Evolutionary conservation across 352 stramenopile species (phyloP), one percentile per base, ranked within the genome.

Genomic region (Globisporangium rhizosaccharum): DNA sequence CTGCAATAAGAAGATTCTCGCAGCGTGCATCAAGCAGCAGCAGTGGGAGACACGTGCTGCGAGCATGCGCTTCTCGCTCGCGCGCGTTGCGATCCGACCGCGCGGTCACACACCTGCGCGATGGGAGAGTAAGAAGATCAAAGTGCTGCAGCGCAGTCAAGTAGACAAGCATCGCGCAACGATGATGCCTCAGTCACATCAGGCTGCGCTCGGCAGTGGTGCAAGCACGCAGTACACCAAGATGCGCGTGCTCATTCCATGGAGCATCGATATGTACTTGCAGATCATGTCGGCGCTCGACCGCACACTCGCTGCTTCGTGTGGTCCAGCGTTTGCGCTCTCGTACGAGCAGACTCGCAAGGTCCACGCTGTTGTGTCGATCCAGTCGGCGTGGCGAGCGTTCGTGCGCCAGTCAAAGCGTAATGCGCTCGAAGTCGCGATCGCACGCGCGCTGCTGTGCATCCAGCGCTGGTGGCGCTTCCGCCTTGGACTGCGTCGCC

Each of bases 251-350:
- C 83, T 91, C 26, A 69, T 91, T 28, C 79, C 79, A 2, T 89
- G 75, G 75, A 91, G 77, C 12, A 79, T 91, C 55, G 81, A 89
- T 53, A 91, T 91, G 81, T 86, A 89, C 42, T 42, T 88, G 61
- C 77, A 86, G 44, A 70, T 91, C 39, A 72, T 84, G 54, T 53
- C 73, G 5, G 70, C 66, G 48, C 66, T 84, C n/a, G 54, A 86
- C 50, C 57, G 61, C 4, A 26, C 23, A 18, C 20, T 53, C 26
- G 49, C 25, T 18, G n/a, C n/a, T 5, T 44, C 36, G 44, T 57
- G 57, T 58, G 45, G 50, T 8, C 42, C 76, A 4, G 57, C 67
- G 12, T 82, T 90, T 61, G 75, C 75, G 9, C 47, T 91, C 26
- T 66, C 79, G 15, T 89, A 87, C 54, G 71, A 85, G 26, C 69